phyloP scores from a whole-genome alignment of 495 filamentous ascomycete genomes.

The Stereocaulon alpinum region DNA sequence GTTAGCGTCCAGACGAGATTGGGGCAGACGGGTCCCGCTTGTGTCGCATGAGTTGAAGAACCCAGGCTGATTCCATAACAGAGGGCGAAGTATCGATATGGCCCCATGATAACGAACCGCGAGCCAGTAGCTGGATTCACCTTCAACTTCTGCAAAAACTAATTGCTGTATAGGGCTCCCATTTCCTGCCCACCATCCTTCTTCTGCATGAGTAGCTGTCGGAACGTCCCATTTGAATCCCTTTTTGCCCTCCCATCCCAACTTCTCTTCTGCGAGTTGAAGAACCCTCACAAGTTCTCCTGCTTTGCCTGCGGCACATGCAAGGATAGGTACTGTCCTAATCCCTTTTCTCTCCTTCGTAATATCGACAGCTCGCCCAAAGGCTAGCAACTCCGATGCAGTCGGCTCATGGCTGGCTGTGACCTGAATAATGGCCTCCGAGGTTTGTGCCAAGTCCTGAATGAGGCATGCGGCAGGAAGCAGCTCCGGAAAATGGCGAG shows the following conservation, averaged over 20 bases:
- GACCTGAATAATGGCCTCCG: conserved; percentile 24
- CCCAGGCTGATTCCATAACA: conserved; percentile 19
- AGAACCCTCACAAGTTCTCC: conserved; percentile 34
- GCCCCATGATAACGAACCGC: conserved; percentile 48
- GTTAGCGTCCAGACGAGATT: conserved; percentile 51
- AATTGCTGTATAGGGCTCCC: conserved; percentile 55
- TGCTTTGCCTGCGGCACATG: conserved; percentile 34
- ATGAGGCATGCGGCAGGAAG: conserved; percentile 28
- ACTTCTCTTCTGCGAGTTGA: conserved; percentile 28
- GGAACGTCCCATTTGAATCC: conserved; percentile 23
- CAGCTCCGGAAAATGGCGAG: conserved; percentile 30
- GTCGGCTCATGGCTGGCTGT: conserved; percentile 31
- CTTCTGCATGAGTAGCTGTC: conserved; percentile 32
- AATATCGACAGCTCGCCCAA: conserved; percentile 33
- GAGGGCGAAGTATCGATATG: conserved; percentile 51
- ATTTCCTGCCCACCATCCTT: conserved; percentile 44
- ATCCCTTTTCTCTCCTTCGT: conserved; percentile 21
- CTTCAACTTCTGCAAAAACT: conserved; percentile 46
- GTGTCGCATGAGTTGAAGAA: background rate
- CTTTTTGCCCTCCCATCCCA: conserved; percentile 24
- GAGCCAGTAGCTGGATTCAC: conserved; percentile 45
- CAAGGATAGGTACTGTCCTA: conserved; percentile 35
- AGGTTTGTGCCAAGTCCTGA: conserved; percentile 22
- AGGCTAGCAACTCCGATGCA: conserved; percentile 32
- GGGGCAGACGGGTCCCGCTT: conserved; percentile 11